A percentile compares a stretch with the other conserved stretches of the same genome.
Conservation (phyloP, 2,329 filamentous ascomycete genomes). For the Colletotrichum falcatum region DNA sequence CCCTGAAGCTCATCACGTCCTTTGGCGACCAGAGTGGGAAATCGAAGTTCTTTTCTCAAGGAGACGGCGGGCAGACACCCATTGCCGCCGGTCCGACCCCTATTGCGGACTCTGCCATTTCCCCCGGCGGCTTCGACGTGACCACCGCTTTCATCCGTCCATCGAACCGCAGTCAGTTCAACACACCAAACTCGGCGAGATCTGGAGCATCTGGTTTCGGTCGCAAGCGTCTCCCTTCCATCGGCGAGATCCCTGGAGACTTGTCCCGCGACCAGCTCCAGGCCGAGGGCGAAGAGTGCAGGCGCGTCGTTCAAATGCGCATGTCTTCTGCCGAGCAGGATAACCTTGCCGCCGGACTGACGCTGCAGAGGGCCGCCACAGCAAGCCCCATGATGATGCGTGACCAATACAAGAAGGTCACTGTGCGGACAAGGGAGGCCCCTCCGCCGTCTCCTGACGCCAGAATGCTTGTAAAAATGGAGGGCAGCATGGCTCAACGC, state of each 20-base stretch:
- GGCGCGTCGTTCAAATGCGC: constrained; percentile 49
- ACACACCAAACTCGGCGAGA: constrained; percentile 75
- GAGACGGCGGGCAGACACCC: constrained; percentile 75
- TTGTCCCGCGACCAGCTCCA: constrained; percentile 47
- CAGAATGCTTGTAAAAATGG: constrained; percentile 72
- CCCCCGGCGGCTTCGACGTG: constrained; percentile 75
- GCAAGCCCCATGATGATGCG: constrained; percentile 75
- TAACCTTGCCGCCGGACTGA: constrained; percentile 57
- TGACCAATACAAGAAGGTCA: constrained; percentile 49
- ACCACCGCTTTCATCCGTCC: constrained; percentile 77
- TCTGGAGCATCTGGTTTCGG: constrained; percentile 69
- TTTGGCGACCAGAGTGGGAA: constrained; percentile 75
- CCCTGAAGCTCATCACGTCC: constrained; percentile 90
- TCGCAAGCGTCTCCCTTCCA: constrained; percentile 79
- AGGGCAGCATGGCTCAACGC: constrained; percentile 68
- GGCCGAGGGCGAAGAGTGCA: constrained; percentile 17
- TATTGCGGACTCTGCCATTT: constrained; percentile 83
- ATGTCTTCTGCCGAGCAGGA: constrained; percentile 57
- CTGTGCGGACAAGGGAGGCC: constrained; percentile 54
- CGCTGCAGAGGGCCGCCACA: constrained; percentile 74
- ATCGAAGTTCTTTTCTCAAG: constrained; percentile 71
- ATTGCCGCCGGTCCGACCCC: constrained; percentile 88
- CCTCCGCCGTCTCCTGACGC: constrained; percentile 73
- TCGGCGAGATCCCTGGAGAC: constrained; percentile 73
- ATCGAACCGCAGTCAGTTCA: constrained; percentile 74